These are phyloP conservation scores for Didymella pomorum DNA, from an alignment of 2,329 filamentous ascomycete genomes.

Conservation along the genomic window DNA sequence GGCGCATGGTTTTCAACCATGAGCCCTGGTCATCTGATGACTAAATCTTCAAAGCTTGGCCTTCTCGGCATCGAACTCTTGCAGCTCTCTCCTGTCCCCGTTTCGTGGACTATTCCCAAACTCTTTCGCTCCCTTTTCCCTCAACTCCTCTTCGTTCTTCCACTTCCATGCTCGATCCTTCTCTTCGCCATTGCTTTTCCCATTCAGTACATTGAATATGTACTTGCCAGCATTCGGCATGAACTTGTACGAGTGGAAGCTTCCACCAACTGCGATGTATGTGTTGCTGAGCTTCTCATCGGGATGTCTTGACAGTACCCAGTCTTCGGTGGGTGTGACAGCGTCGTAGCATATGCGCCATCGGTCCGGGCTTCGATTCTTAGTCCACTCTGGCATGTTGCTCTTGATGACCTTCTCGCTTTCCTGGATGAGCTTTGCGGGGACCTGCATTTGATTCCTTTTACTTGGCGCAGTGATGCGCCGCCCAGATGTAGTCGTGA, in stretches of 20 bases:
- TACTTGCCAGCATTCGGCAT: slow-evolving; percentile 69
- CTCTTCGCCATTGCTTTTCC: slow-evolving; percentile 47
- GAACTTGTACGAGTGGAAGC: slow-evolving; percentile 71
- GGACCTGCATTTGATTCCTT: slow-evolving; percentile 55
- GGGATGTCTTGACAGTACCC: slow-evolving; percentile 64
- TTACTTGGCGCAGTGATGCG: slow-evolving; percentile 62
- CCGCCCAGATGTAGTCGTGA: slow-evolving; percentile 57
- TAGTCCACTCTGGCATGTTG: slow-evolving; percentile 46
- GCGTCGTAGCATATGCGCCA: slow-evolving; percentile 67
- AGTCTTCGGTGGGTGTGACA: slow-evolving; percentile 69
- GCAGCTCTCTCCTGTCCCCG: slow-evolving; percentile 22
- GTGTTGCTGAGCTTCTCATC: slow-evolving; percentile 60
- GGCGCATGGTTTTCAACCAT: too few relatives aligned
- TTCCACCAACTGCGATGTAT: slow-evolving; percentile 68
- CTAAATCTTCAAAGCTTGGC: not conserved
- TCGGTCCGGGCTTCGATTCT: slow-evolving; percentile 48
- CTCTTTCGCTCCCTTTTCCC: slow-evolving; percentile 28
- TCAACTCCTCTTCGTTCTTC: slow-evolving; percentile 38
- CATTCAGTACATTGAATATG: slow-evolving; percentile 55
- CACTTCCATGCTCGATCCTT: slow-evolving; percentile 49
- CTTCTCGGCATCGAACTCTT: slow-evolving; percentile 22
- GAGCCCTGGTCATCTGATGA: not conserved
- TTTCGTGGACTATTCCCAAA: slow-evolving; percentile 28
- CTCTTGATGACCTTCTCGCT: slow-evolving; percentile 41
- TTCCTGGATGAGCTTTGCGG: slow-evolving; percentile 54